These are phyloP conservation scores for Agaricus subrufescens DNA, from an alignment of 768 basidiomycete genomes.

Conservation along the genomic window DNA sequence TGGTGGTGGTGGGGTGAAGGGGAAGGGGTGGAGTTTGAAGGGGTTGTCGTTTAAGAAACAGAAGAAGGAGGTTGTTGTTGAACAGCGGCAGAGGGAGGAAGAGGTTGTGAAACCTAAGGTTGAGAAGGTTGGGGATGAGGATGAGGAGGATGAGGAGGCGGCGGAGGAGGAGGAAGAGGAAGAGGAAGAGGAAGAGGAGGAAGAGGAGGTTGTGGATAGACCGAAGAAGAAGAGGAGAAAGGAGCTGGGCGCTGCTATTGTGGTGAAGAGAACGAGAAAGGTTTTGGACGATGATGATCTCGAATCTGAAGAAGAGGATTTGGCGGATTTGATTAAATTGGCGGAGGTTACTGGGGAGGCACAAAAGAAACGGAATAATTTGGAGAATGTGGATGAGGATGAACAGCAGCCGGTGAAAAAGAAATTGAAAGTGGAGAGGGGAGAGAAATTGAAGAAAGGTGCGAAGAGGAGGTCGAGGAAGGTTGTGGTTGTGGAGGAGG, in stretches of 20 bases:
- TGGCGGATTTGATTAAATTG: slow-evolving; percentile 19
- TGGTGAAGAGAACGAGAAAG: slow-evolving; percentile 28
- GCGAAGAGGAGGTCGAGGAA: slow-evolving; percentile 31
- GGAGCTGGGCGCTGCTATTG: slow-evolving; percentile 23
- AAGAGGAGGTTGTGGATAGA: slow-evolving; percentile 31
- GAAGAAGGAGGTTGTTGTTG: slow-evolving; percentile 27
- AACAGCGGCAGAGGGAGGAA: slow-evolving; percentile 21
- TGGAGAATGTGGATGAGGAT: slow-evolving; percentile 34
- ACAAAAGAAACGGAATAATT: slow-evolving; percentile 39
- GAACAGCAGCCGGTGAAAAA: slow-evolving; percentile 39
- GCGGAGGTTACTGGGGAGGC: slow-evolving; percentile 24
- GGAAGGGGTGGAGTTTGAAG: slow-evolving; percentile 36
- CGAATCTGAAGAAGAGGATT: slow-evolving; percentile 61
- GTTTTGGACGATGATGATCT: slow-evolving; percentile 39
- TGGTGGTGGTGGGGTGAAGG: slow-evolving; percentile 15
- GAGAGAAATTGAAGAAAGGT: slow-evolving; percentile 28
- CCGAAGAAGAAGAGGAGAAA: slow-evolving; percentile 60
- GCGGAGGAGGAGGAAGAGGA: slow-evolving; percentile 22
- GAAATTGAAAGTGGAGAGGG: slow-evolving; percentile 30
- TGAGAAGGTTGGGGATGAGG: slow-evolving; percentile 28
- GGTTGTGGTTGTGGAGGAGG: slow-evolving; percentile 14
- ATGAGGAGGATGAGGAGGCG: slow-evolving; percentile 29
- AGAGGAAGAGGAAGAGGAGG: slow-evolving; percentile 27
- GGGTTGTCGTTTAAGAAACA: slow-evolving; percentile 45
- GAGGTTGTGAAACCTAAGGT: slow-evolving; percentile 37